Evolutionary conservation across 2,329 filamentous ascomycete genomes (phyloP), one percentile per base, ranked within the genome.

Genomic region (Aspergillus pseudonomiae): DNA sequence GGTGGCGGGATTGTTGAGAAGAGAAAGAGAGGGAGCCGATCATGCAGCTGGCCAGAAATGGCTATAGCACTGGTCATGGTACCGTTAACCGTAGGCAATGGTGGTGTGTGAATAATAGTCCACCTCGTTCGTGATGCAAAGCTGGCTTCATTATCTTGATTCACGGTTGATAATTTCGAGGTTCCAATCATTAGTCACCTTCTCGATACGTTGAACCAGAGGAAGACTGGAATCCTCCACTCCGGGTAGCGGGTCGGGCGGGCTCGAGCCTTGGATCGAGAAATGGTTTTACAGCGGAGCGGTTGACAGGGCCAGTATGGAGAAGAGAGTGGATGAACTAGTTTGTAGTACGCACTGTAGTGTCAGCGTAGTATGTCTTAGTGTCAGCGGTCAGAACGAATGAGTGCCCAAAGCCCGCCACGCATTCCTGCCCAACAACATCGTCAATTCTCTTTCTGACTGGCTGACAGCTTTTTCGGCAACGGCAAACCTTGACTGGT

Each of bases 391-490:
- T 43, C 36, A 64, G 59, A 54, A 55, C 62, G 60, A 62, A 59
- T 65, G 54, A 63, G 59, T 77, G 75, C 75, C 76, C 75, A 76
- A 78, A 69, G 41, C 64, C 64, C 67, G 62, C 70, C 71, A 76
- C 73, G 73, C 74, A 78, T 78, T 73, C 66, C 67, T 77, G 75
- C 76, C 76, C 76, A 78, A 78, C 60, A 55, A 16, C 52, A 39
- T 74, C 65, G 64, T 61, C 61, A 62, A 34, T 36, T 32, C 55
- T 48, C 34, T 30, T 46, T 28, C 45, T 58, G 43, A 54, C 55
- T 53, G 55, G 28, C 28, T 41, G 61, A 30, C 32, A 43, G 10
- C 52, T n/a, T 52, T 58, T 59, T 56, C 26, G 30, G 45, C 21
- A 48, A 28, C 45, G 12, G 6, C 21, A 48, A 48, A 26, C 45